Conservation (phyloP, 2,329 filamentous ascomycete genomes). For the Colletotrichum cuscutae region DNA sequence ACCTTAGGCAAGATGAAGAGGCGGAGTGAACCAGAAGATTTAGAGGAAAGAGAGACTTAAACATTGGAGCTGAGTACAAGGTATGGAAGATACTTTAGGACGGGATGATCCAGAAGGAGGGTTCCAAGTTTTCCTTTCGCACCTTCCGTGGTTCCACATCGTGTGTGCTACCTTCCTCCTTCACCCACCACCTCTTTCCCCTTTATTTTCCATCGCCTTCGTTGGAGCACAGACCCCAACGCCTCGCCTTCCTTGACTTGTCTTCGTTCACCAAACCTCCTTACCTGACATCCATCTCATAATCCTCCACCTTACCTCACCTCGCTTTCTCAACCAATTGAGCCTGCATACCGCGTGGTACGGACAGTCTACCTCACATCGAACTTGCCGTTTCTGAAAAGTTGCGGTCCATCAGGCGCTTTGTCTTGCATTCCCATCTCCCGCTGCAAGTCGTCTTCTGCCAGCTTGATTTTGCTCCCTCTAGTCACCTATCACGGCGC, state of each 20-base stretch:
- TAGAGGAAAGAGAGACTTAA: slow-evolving; percentile 1
- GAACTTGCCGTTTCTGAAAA: neutral
- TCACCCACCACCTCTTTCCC: neutral
- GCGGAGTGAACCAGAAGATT: neutral
- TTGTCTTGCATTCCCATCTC: neutral
- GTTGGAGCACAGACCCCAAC: neutral
- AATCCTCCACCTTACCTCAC: neutral
- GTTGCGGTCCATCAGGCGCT: neutral
- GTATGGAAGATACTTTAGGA: neutral
- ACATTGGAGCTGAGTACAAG: too few relatives aligned
- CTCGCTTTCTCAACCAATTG: neutral
- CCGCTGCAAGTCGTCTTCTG: neutral
- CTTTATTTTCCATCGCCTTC: neutral
- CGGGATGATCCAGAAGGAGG: slow-evolving; percentile 11
- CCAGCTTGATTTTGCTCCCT: neutral
- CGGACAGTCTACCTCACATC: neutral
- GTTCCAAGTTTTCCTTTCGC: slow-evolving; percentile 16
- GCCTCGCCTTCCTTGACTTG: neutral
- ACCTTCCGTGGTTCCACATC: slow-evolving; percentile 27
- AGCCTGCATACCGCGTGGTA: neutral
- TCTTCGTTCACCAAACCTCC: neutral
- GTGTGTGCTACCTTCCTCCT: slow-evolving; percentile 3
- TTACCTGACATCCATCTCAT: too few relatives aligned
- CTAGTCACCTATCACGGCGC: neutral
- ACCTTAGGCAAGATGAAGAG: too few relatives aligned